A percentile compares a stretch with the other conserved stretches of the same genome.
Conservation (phyloP, 2,329 filamentous ascomycete genomes). For the Sclerotinia nivalis region DNA sequence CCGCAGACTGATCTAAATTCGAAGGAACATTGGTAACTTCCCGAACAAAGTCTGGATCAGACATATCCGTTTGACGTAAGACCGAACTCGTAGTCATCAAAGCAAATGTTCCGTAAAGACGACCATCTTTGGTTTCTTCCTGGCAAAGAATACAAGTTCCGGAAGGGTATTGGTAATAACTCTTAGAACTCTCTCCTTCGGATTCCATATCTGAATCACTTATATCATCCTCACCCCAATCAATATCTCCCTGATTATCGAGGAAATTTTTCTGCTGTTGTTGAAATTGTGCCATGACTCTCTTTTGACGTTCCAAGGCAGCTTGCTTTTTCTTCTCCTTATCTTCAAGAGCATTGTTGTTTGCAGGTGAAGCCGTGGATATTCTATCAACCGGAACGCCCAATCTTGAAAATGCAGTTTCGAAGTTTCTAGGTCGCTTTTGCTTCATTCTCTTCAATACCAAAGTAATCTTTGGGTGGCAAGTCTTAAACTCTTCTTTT, state of each 20-base stretch:
- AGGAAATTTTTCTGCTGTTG: constrained; percentile 96
- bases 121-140: constrained; percentile 87
- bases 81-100: constrained; percentile 85
- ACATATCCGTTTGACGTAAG: constrained; percentile 79
- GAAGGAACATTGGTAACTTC: constrained; percentile 78
- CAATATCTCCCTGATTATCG: constrained; percentile 80
- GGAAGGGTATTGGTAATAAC: constrained; percentile 84
- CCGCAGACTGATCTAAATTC: constrained; percentile 82
- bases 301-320: constrained; percentile 83
- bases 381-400: constrained; percentile 75
- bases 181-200: constrained; percentile 64
- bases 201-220: constrained; percentile 66
- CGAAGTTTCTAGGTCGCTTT: constrained; percentile 73
- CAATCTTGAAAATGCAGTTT: constrained; percentile 62
- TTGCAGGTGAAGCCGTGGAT: constrained; percentile 78
- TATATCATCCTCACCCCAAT: constrained; percentile 82
- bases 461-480: constrained; percentile 79
- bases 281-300: constrained; percentile 97
- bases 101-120: constrained; percentile 90
- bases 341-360: constrained; percentile 59
- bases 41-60: constrained; percentile 78
- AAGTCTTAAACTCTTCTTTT: constrained; percentile 76
- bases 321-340: constrained; percentile 85
- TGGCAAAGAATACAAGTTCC: constrained; percentile 96
- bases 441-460: constrained; percentile 84